Percentiles rank a stretch among this genome's conserved stretches.
Evolutionary conservation across 176 grass and related monocot genomes (phyloP).

Genomic region (Tuctoria greenei): DNA sequence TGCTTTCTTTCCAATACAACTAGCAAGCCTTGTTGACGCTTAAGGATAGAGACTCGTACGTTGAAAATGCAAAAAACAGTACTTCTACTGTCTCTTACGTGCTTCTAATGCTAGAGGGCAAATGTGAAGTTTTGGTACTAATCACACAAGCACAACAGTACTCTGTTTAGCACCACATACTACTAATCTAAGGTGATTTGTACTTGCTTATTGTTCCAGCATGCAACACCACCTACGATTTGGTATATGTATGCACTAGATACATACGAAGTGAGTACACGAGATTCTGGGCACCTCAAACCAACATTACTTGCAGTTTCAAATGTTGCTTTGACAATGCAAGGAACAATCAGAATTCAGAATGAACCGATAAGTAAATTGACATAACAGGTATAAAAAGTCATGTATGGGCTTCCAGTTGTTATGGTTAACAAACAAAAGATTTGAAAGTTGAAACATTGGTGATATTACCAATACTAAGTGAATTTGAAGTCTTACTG

Average conservation of each 20-base stretch:
- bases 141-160: not conserved
- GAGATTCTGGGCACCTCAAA: not conserved
- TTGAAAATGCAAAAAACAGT: not conserved
- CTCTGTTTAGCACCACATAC: constrained; percentile 4
- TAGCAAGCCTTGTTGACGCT: constrained; percentile 10
- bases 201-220: constrained; percentile 17
- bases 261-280: not conserved
- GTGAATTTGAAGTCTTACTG: constrained; percentile 41
- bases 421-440: constrained; percentile 26
- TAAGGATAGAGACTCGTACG: not conserved
- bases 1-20: not conserved
- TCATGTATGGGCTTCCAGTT: constrained; percentile 9
- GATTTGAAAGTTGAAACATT: constrained; percentile 7
- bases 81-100: not conserved
- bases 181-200: not conserved
- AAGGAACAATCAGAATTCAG: not conserved
- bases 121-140: not conserved
- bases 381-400: not conserved
- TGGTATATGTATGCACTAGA: not conserved
- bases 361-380: not conserved
- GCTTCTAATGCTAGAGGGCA: constrained; percentile 16
- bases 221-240: not conserved
- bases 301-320: not conserved
- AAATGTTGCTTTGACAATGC: not conserved
- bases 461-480: constrained; percentile 42